Base-by-base conservation (phyloP, 345 rosid genomes). In the Microthlaspi erraticum region DNA sequence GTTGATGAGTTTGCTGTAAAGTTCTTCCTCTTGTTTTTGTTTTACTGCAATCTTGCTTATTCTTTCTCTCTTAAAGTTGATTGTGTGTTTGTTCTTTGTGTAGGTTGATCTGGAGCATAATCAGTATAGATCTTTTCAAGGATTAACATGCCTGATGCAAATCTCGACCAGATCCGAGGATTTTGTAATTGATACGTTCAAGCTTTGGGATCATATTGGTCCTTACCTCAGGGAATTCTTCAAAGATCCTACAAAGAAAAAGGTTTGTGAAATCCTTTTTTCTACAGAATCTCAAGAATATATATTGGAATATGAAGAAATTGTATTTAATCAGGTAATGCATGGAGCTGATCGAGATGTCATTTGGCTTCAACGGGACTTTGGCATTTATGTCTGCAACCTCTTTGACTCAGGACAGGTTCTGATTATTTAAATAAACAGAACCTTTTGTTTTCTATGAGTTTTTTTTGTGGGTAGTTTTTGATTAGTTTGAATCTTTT, bases 401-500 rank as follows among this genome's bases (percentile, higher is more conserved):
- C 80, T 94, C 79, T 94, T 94, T 81, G 99, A 94, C 75, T 87
- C 99, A 41, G 96, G 97, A 81, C 97, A 94, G 99, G 97, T 94
- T 67, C n/a, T 65, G 60, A 39, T 81, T 58, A 2, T 26, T 26
- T 26, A 5, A 26, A 26, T 14, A 43, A 9, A 17, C 60, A 20
- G 14, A 18, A 19, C 45, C n/a, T 14, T 26, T 39, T 26, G 18
- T 44, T 53, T 34, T 17, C 19, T 44, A 11, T 17, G 23, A 10
- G 37, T 31, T 11, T 56, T 56, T 67, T 20, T 3, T 13, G 56
- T 46, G 10, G 46, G 31, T 20, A 58, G 10, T 36, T 34, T 29
- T 64, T 55, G 23, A 23, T 62, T 64, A 33, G 10, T 18, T 39
- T 16, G 26, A 70, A 5, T 55, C 14, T 49, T 33, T 33, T 67